Evolutionary conservation across 163 green algal genomes (phyloP).

Genomic region (Volvox carteri): DNA sequence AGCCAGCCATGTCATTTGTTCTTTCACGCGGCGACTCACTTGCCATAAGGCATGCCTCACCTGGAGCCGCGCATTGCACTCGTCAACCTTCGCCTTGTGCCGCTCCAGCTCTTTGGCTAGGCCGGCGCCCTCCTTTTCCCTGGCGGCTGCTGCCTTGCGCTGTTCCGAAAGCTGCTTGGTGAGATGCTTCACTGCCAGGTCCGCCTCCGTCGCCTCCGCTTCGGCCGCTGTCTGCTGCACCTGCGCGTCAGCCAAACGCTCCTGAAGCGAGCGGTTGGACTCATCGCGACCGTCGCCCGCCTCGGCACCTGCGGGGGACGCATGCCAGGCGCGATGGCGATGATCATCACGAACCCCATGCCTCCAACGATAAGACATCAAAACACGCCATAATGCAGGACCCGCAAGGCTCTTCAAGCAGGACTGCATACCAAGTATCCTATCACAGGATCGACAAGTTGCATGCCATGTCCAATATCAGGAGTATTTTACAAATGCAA

Average conservation of each 20-base stretch:
- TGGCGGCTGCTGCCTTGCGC: conserved; percentile 80
- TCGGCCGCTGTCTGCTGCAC: conserved; percentile 79
- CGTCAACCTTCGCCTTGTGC: conserved; percentile 67
- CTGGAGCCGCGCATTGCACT: conserved; percentile 61
- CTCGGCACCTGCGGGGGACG: conserved; percentile 74
- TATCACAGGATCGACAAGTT: too few relatives aligned
- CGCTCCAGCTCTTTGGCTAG: conserved; percentile 72
- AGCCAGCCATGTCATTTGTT: too few relatives aligned
- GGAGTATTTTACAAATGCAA: too few relatives aligned
- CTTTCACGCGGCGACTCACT: too few relatives aligned
- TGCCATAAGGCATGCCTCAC: conserved; percentile 31
- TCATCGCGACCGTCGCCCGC: conserved; percentile 91
- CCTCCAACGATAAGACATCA: too few relatives aligned
- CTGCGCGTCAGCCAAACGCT: conserved; percentile 88
- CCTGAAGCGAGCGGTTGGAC: conserved; percentile 81
- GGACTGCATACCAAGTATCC: too few relatives aligned
- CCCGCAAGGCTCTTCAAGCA: too few relatives aligned
- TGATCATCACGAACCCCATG: too few relatives aligned
- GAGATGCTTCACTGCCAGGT: conserved; percentile 84
- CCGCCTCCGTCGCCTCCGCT: conserved; percentile 75
- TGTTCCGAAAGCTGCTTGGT: conserved; percentile 88
- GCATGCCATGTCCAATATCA: too few relatives aligned
- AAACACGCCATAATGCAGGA: too few relatives aligned
- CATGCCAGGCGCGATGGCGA: too few relatives aligned
- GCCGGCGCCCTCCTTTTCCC: conserved; percentile 84